Evolutionary conservation across 2,329 filamentous ascomycete species (phyloP), one percentile per base, ranked within the genome.

Genomic region (Fusarium torreyae): DNA sequence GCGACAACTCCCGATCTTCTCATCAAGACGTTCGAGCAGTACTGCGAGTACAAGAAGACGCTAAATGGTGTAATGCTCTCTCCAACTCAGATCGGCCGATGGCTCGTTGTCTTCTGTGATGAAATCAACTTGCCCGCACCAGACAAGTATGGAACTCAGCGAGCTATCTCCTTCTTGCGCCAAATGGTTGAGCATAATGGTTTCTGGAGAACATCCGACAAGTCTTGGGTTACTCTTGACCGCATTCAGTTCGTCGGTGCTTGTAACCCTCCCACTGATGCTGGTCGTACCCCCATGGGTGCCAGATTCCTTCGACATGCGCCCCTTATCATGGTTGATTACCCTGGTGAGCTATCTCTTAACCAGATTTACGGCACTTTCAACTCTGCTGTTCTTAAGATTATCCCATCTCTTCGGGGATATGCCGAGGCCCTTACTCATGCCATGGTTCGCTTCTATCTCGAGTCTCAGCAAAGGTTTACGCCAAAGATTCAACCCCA

Each of bases 11-110:
- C 96, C 1, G 97, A 99, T 79, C 89, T 99, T 28, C 88, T 99
- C 66, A 94, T 99, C 84, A 99, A 99, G 86, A 99, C 97, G 0
- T 97, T 99, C 72, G 96, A 99, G 82, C 97, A 99, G 79, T 98
- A 99, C 81, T 99, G 96, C 81, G 96, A 99, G 81, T 99, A 99
- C 83, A 97, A 95, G 85, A 99, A 99, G 87, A 98, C 96, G 0
- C 84, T 98, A 48, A 98, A 96, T 77, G 96, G 96, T 42, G 94
- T 98, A 20, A 92, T 98, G 75, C 91, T 99, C 70, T 97, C 95
- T 24, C 96, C 96, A 0, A 97, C 92, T 8, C 97, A 99, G 78
- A 97, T 99, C 74, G 96, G 96, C 22, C 91, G 95, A 72, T 99
- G 96, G 96, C 87, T 99, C 38, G 95, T 99, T 45, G 89, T 99